Evolutionary conservation across 108 stramenopile genomes (phyloP).

Genomic region (Fistulifera pelliculosa): DNA sequence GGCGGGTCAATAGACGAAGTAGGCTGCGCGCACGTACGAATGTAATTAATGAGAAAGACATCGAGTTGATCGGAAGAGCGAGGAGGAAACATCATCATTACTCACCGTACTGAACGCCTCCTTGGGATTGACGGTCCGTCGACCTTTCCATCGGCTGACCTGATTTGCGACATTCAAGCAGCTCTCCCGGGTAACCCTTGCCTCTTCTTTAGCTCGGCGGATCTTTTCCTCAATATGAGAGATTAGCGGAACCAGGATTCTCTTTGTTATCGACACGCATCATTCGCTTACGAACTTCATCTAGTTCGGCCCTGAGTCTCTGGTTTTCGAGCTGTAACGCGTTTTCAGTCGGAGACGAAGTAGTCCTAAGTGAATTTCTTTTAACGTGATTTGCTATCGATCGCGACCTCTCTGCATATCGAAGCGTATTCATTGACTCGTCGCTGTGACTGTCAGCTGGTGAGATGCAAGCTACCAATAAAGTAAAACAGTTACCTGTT

Average conservation of each 20-base stretch:
- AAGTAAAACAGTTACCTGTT: conserved; percentile 84
- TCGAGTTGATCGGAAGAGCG: too few relatives aligned
- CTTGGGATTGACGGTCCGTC: not conserved
- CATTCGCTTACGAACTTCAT: conserved; percentile 1
- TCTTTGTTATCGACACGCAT: not conserved
- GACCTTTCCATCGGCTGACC: not conserved
- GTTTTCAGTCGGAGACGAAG: not conserved
- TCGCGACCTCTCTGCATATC: conserved; percentile 91
- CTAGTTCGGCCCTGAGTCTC: not conserved
- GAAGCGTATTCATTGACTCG: conserved; percentile 89
- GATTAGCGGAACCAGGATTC: not conserved
- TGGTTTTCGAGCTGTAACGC: not conserved
- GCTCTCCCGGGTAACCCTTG: not conserved
- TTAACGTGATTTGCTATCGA: conserved; percentile 89
- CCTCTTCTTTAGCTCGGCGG: not conserved
- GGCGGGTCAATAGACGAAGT: too few relatives aligned
- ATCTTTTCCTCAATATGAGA: not conserved
- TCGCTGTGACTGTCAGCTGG: conserved; percentile 94
- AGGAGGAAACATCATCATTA: too few relatives aligned
- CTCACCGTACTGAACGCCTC: not conserved
- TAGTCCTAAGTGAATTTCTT: conserved; percentile 50
- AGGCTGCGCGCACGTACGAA: too few relatives aligned
- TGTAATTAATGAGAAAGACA: not conserved
- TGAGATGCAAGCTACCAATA: conserved; percentile 89
- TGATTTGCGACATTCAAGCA: not conserved